A percentile compares a stretch with the other conserved stretches of the same genome.
phyloP scores from a whole-genome alignment of 805 yeast genomes.

The Wickerhamiella qilinensis region DNA sequence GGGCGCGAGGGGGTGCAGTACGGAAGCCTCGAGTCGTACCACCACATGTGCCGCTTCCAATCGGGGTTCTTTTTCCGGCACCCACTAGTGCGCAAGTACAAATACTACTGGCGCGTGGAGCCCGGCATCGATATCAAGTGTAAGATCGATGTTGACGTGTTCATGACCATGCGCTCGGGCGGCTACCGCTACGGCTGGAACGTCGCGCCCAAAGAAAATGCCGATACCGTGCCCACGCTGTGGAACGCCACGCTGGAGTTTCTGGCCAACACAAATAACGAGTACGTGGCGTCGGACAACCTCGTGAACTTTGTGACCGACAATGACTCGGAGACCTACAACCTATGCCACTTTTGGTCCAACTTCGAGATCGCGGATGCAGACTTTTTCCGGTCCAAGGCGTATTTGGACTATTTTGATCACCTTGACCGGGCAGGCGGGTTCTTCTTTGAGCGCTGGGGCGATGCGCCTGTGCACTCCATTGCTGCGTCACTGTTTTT shows the following conservation, averaged over 20 bases:
- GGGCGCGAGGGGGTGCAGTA: constrained; percentile 31
- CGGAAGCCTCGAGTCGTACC: constrained; percentile 41
- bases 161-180: constrained; percentile 36
- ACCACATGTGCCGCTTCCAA: constrained; percentile 69
- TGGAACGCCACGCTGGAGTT: constrained; percentile 39
- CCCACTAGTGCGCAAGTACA: constrained; percentile 36
- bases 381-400: constrained; percentile 57
- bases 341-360: constrained; percentile 83
- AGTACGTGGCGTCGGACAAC: constrained; percentile 39
- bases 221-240: constrained; percentile 40
- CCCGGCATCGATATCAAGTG: constrained; percentile 46
- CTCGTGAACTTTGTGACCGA: constrained; percentile 45
- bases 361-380: constrained; percentile 69
- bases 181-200: constrained; percentile 49
- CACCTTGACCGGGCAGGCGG: constrained; percentile 68
- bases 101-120: constrained; percentile 61
- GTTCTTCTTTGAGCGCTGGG: constrained; percentile 89
- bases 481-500: constrained; percentile 69
- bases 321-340: constrained; percentile 48
- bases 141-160: constrained; percentile 46
- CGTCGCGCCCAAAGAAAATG: constrained; percentile 43
- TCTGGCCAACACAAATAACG: constrained; percentile 32
- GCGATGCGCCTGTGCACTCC: constrained; percentile 86
- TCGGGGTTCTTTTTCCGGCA: constrained; percentile 57
- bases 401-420: constrained; percentile 53